Evolutionary conservation across 129 eudicot genomes (phyloP), one percentile per base, ranked within the genome.

Genomic region (Chrysanthemum makinoi): DNA sequence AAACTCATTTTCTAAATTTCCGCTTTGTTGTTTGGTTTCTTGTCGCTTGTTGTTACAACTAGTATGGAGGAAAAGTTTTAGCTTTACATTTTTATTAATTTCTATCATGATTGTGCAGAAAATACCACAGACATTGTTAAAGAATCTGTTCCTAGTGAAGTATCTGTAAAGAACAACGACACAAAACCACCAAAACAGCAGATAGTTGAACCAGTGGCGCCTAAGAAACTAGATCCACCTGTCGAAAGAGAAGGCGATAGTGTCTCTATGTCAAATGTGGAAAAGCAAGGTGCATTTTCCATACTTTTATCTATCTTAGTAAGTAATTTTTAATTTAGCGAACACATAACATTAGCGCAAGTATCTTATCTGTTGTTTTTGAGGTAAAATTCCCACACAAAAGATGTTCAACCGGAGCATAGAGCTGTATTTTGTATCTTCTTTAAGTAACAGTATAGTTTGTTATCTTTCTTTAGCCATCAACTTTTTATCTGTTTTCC

Each of bases 211-310:
- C 79, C 84, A 48, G 47, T 28, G 14, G 61, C 70, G 62, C 66
- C 86, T 59, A 53, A 57, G 22, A 70, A 47, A 56, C 56, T 52
- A 53, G 82, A 74, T 59, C 18, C 71, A 12, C 15, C 68, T 24
- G 77, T 66, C 35, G 61, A 44, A 49, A 66, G 62, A 72, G 70
- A 28, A 76, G 66, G 63, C 66, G 47, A 47, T 85, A 35, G 24
- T 56, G 43, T 33, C 43, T 33, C 43, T 35, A 35, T 6, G 44
- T 6, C 44, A 35, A 35, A 35, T 1, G 55, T 30, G 9, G 69
- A 70, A 77, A 74, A 61, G 19, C 76, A 81, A 81, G 85, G 89
- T 84, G 73, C 19, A 18, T 48, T 65, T 73, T 57, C 51, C 66
- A 6, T 55, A n/a, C 43, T 63, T 71, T 15, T 10, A 19, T 65